Evolutionary conservation across 2,329 filamentous ascomycete species (phyloP).

Genomic region (Clarireedia monteithiana): DNA sequence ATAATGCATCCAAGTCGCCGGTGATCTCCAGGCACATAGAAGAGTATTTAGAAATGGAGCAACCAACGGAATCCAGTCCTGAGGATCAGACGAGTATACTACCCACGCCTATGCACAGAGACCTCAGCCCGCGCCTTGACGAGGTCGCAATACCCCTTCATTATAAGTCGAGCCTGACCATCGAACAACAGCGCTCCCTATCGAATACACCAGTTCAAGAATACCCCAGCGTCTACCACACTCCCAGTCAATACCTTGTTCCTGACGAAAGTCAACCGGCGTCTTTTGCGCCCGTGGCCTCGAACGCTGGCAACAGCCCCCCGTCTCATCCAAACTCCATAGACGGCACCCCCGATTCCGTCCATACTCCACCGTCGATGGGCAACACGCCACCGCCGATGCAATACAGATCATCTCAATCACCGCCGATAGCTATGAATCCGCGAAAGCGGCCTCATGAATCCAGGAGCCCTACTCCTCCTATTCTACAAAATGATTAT

Average conservation of each 20-base stretch:
- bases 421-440: not conserved
- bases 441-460: slow-evolving; percentile 16
- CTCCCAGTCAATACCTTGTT: not conserved
- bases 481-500: slow-evolving; percentile 20
- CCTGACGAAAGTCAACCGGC: not conserved
- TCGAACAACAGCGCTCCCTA: slow-evolving; percentile 9
- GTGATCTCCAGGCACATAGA: slow-evolving; percentile 18
- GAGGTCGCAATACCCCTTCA: not conserved
- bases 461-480: slow-evolving; percentile 14
- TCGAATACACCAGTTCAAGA: not conserved
- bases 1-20: slow-evolving; percentile 14
- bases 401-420: slow-evolving; percentile 6
- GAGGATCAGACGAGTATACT: not conserved
- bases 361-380: slow-evolving; percentile 4
- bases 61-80: not conserved
- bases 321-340: not conserved
- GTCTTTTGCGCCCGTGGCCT: not conserved
- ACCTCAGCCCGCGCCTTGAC: slow-evolving; percentile 3
- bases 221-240: not conserved
- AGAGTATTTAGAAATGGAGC: slow-evolving; percentile 19
- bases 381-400: slow-evolving; percentile 7
- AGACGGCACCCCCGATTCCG: not conserved
- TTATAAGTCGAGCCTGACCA: slow-evolving; percentile 9
- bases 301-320: not conserved
- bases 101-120: not conserved